Conservation (phyloP, 306 rosid genomes). For the Dalbergia cochinchinensis region DNA sequence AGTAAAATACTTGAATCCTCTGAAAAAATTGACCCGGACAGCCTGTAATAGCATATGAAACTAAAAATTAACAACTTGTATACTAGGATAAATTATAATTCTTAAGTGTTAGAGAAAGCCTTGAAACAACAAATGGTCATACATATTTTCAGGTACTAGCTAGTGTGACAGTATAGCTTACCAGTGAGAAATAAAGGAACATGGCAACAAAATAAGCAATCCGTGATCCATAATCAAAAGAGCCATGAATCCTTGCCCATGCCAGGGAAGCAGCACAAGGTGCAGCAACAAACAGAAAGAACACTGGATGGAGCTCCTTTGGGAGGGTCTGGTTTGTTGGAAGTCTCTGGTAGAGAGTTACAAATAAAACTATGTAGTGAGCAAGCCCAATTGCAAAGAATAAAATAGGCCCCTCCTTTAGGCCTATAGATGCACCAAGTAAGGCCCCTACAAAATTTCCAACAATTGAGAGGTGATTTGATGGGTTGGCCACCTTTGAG, state of each 20-base stretch:
- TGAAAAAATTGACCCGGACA: conserved; percentile 70
- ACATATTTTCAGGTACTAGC: neutral
- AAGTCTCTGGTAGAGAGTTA: conserved; percentile 83
- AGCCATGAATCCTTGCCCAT: conserved; percentile 77
- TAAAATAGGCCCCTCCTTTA: conserved; percentile 81
- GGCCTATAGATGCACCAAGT: conserved; percentile 80
- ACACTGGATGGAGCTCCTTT: conserved; percentile 85
- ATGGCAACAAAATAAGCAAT: conserved; percentile 75
- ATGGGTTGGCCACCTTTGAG: conserved; percentile 83
- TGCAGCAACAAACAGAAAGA: conserved; percentile 82
- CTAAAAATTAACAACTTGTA: conserved; percentile 5
- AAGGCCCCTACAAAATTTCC: conserved; percentile 88
- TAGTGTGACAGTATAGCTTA: conserved; percentile 39
- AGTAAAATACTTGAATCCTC: conserved; percentile 73
- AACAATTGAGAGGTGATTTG: conserved; percentile 73
- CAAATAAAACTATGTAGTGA: conserved; percentile 75
- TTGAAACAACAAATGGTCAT: neutral
- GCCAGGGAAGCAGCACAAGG: conserved; percentile 86
- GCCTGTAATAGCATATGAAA: conserved; percentile 61
- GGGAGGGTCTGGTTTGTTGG: conserved; percentile 78
- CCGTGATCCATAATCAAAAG: conserved; percentile 66
- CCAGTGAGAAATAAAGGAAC: conserved; percentile 86
- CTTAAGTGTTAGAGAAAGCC: neutral
- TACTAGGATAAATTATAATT: neutral
- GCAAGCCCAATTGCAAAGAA: conserved; percentile 86